These are phyloP conservation scores for Fragaria nilgerrensis DNA, from an alignment of 306 rosid species.

Conservation along the genomic window DNA sequence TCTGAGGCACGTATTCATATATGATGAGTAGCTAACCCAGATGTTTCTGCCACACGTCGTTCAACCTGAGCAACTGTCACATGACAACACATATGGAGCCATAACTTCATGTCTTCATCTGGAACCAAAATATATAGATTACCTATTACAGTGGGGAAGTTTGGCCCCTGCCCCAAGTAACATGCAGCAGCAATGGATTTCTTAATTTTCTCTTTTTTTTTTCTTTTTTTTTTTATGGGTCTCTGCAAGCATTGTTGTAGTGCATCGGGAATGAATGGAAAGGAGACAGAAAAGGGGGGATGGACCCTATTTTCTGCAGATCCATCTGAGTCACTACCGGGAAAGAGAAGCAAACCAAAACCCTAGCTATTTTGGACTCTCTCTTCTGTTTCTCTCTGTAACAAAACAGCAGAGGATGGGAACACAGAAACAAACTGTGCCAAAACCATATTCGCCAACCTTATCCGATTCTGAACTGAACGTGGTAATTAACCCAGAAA, in stretches of 20 bases:
- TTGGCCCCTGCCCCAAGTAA: not conserved
- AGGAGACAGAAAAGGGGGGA: not conserved
- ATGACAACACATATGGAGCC: conserved; percentile 14
- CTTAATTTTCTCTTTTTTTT: too few relatives aligned
- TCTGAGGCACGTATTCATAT: not conserved
- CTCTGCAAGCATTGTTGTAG: not conserved
- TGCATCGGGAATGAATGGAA: not conserved
- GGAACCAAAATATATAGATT: not conserved
- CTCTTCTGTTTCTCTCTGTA: too few relatives aligned
- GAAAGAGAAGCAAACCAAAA: not conserved
- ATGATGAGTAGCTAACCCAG: too few relatives aligned
- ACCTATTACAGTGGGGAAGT: not conserved
- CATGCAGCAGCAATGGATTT: not conserved
- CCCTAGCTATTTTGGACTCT: too few relatives aligned
- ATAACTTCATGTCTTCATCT: conserved; percentile 7
- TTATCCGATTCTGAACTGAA: not conserved
- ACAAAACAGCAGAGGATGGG: not conserved
- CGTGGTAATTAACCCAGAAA: not conserved
- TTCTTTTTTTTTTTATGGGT: too few relatives aligned
- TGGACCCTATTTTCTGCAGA: not conserved
- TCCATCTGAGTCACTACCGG: not conserved
- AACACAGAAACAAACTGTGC: not conserved
- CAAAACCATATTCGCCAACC: not conserved
- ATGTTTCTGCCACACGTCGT: not conserved
- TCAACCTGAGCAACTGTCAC: not conserved